These are phyloP conservation scores for Stylonectria norvegica DNA, from an alignment of 2,329 filamentous ascomycete genomes.

Conservation along the genomic window DNA sequence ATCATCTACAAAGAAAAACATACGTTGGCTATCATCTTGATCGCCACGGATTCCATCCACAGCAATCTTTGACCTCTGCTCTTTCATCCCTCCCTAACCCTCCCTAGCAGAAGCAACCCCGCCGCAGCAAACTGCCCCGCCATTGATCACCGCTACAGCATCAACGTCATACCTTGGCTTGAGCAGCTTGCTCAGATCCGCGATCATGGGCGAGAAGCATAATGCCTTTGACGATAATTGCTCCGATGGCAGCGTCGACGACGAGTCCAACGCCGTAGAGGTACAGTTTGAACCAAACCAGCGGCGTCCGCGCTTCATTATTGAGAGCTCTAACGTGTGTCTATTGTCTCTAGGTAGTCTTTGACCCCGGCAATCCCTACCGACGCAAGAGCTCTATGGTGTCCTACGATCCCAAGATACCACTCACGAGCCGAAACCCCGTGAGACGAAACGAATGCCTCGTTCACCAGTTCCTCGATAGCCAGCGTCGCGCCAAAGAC, in stretches of 20 bases:
- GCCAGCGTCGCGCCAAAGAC: constrained; percentile 42
- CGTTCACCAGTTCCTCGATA: constrained; percentile 63
- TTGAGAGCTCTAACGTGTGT: neutral
- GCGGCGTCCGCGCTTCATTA: neutral
- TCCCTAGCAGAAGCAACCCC: no score
- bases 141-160: constrained; percentile 6
- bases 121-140: constrained; percentile 15
- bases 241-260: constrained; percentile 49
- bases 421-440: constrained; percentile 27
- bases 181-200: no score
- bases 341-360: constrained; percentile 49
- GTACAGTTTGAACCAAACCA: constrained; percentile 31
- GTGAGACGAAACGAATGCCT: constrained; percentile 54
- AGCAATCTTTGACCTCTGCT: no score
- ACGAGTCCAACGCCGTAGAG: constrained; percentile 47
- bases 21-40: no score
- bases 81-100: no score
- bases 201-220: constrained; percentile 23
- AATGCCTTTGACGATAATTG: constrained; percentile 35
- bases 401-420: constrained; percentile 42
- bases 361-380: constrained; percentile 58
- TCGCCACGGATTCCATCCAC: no score
- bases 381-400: constrained; percentile 66
- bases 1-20: no score
- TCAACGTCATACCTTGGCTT: constrained; percentile 21